Evolutionary conservation across 2,329 filamentous ascomycete species (phyloP).

Genomic region (Emergomyces africanus): DNA sequence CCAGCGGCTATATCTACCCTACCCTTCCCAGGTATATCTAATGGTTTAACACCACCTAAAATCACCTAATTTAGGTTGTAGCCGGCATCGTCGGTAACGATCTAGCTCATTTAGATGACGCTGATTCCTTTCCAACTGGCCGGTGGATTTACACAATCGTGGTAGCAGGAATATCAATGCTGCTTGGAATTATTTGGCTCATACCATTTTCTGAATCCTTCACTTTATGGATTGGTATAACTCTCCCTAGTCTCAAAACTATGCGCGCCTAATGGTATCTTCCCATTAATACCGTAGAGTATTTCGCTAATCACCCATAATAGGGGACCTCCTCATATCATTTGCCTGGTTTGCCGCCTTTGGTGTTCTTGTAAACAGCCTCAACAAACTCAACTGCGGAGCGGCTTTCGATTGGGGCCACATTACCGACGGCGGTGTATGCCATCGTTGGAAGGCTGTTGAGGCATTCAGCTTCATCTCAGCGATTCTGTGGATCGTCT

Average conservation of each 20-base stretch:
- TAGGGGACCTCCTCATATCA: constrained; percentile 54
- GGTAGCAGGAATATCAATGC: constrained; percentile 54
- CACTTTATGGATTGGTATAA: constrained; percentile 49
- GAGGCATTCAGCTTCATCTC: constrained; percentile 62
- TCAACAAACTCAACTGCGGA: constrained; percentile 40
- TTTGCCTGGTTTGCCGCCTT: constrained; percentile 59
- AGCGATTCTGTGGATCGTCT: constrained; percentile 57
- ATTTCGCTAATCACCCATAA: constrained; percentile 3
- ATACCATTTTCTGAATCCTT: constrained; percentile 57
- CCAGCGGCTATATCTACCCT: not conserved
- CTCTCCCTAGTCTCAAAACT: not conserved
- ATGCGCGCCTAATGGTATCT: not conserved
- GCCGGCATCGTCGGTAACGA: constrained; percentile 57
- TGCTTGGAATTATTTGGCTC: constrained; percentile 59
- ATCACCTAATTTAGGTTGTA: constrained; percentile 38
- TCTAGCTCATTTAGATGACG: constrained; percentile 39
- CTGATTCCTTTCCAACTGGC: constrained; percentile 42
- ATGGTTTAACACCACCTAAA: not conserved
- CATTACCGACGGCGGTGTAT: constrained; percentile 40
- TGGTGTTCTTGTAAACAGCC: constrained; percentile 50
- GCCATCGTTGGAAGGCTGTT: constrained; percentile 56
- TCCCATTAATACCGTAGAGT: not conserved
- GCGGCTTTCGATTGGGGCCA: constrained; percentile 48
- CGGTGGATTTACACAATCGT: constrained; percentile 66
- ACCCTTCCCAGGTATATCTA: not conserved